Base-by-base conservation (phyloP, 2,329 filamentous ascomycete species). In the Diaporthe eres region DNA sequence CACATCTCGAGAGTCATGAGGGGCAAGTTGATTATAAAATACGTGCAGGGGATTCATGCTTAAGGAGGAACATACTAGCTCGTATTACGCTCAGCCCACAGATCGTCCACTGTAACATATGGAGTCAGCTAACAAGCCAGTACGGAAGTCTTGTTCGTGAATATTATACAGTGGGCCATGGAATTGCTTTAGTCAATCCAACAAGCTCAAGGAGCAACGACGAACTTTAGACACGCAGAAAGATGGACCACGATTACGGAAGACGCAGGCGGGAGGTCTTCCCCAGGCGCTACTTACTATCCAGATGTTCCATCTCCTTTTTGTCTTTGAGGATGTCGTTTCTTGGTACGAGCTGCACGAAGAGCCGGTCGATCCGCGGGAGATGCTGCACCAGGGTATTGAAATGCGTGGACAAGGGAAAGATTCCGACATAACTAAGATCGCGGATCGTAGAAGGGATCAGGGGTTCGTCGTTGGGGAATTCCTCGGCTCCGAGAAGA, bases 351-450 rank as follows among this genome's bases (percentile, higher is more conserved):
- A 89, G 79, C 75, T 92, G 91, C 17, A 92, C 82, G 74, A 87
- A 92, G 1, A 93, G 82, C 17, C 84, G 85, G 57, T 89, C 85
- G 4, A 94, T 79, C 15, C 83, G 86, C 1, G 87, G 88, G 77
- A 92, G 86, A 75, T 85, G 79, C 2, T 83, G 81, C 2, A 90
- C 81, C 1, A 90, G 83, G 60, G 83, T 84, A 53, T 88, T 83
- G 68, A 94, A 87, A 80, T 94, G 92, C 8, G 88, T 88, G 65
- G 88, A 87, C 49, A 92, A 90, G 0, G 93, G 93, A 78, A 94
- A 95, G 10, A 94, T 89, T 51, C 90, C 91, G 4, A 92, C 87
- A 80, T 94, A 94, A 73, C 85, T 86, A 65, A 93, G 82, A 28
- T 87, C 85, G 19, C 85, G 84, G 60, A 92, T 81, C 7, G 85